Conservation (phyloP, 805 yeast genomes). For the Metschnikowia chrysomelidarum region DNA sequence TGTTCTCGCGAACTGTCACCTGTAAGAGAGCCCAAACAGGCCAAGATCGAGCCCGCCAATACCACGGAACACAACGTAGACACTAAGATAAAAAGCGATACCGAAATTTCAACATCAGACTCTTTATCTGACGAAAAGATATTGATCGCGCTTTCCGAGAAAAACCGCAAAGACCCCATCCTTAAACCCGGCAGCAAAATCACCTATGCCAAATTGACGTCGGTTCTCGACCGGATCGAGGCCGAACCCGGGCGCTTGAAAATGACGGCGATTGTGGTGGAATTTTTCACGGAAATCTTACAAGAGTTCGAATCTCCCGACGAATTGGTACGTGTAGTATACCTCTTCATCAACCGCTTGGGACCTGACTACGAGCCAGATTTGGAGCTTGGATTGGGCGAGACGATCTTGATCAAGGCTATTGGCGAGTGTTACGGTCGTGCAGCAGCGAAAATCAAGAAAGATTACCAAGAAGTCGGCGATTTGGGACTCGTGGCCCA, state of each 20-base stretch:
- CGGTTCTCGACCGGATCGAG: conserved; percentile 76
- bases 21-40: not conserved
- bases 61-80: not conserved
- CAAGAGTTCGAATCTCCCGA: conserved; percentile 34
- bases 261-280: conserved; percentile 72
- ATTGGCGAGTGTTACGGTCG: conserved; percentile 89
- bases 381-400: conserved; percentile 91
- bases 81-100: too few relatives aligned
- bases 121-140: conserved; percentile 9
- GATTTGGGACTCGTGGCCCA: conserved; percentile 90
- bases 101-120: not conserved
- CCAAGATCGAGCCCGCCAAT: not conserved
- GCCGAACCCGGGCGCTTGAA: conserved; percentile 78
- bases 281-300: conserved; percentile 66
- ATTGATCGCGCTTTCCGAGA: conserved; percentile 15
- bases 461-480: conserved; percentile 75
- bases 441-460: conserved; percentile 63
- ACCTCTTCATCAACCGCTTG: conserved; percentile 79
- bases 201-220: conserved; percentile 46
- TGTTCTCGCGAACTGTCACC: conserved; percentile 5
- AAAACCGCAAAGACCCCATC: conserved; percentile 12
- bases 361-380: conserved; percentile 96
- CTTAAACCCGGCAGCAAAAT: conserved; percentile 18
- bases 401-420: conserved; percentile 82
- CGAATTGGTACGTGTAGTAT: conserved; percentile 69